Evolutionary conservation across 2,329 filamentous ascomycete species (phyloP).

Genomic region (Amauroascus niger): DNA sequence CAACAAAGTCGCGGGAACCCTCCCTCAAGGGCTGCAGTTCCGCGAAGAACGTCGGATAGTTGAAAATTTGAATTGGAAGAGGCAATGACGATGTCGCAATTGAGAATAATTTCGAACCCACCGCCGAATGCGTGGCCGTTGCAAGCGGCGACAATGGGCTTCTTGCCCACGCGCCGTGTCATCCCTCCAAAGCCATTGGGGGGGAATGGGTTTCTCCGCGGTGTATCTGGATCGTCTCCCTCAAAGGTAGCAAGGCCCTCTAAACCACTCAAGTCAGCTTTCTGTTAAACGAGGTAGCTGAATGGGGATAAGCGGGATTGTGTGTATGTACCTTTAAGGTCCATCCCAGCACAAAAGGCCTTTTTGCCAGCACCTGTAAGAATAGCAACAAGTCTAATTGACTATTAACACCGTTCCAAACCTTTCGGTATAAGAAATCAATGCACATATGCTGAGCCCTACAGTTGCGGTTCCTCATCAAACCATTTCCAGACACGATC

Average conservation of each 20-base stretch:
- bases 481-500: constrained; percentile 35
- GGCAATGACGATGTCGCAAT: constrained; percentile 64
- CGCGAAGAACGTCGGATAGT: constrained; percentile 60
- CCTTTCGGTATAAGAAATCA: not conserved
- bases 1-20: constrained; percentile 58
- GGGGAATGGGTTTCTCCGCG: constrained; percentile 31
- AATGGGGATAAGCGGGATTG: constrained; percentile 32
- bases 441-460: constrained; percentile 9
- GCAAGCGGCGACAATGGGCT: constrained; percentile 66
- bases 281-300: constrained; percentile 38
- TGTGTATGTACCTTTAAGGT: constrained; percentile 32
- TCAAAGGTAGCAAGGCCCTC: constrained; percentile 26
- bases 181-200: constrained; percentile 47
- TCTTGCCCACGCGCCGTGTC: constrained; percentile 51
- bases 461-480: constrained; percentile 33
- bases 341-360: constrained; percentile 38
- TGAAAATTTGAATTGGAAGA: constrained; percentile 49
- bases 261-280: not conserved
- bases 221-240: constrained; percentile 19
- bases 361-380: constrained; percentile 37
- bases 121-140: constrained; percentile 68
- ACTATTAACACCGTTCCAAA: not conserved
- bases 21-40: constrained; percentile 62
- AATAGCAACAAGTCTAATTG: constrained; percentile 37
- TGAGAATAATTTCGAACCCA: constrained; percentile 79